These are phyloP conservation scores for Capsaspora owczarzaki DNA, from an alignment of 78 protist species.

Conservation along the genomic window DNA sequence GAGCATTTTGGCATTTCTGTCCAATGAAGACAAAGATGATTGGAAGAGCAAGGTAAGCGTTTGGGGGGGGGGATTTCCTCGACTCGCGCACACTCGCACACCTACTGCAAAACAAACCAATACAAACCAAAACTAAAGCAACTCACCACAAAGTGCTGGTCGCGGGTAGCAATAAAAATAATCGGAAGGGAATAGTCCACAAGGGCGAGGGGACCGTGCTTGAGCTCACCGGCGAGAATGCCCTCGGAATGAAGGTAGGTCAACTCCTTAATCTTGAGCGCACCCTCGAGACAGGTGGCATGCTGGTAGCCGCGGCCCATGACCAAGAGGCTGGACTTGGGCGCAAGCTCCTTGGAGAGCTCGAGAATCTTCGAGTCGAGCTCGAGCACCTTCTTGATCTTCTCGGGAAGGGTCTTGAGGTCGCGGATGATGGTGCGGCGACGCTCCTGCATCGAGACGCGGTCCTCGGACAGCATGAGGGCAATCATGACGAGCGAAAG, in stretches of 20 bases:
- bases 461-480: slow-evolving; percentile 36
- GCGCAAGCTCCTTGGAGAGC: slow-evolving; percentile 49
- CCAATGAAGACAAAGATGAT: neutral
- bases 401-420: slow-evolving; percentile 4
- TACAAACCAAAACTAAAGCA: too few species aligned
- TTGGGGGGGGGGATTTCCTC: too few species aligned
- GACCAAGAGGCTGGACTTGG: slow-evolving; percentile 52
- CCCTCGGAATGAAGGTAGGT: slow-evolving; percentile 94
- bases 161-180: slow-evolving; percentile 51
- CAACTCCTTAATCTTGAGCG: slow-evolving; percentile 85
- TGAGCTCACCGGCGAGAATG: slow-evolving; percentile 86
- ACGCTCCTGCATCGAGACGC: slow-evolving; percentile 18
- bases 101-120: too few species aligned
- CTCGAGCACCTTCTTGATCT: slow-evolving; percentile 15
- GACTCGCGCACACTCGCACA: too few species aligned
- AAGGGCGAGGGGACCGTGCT: slow-evolving; percentile 97
- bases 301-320: slow-evolving; percentile 85
- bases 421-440: slow-evolving; percentile 21
- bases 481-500: slow-evolving; percentile 48
- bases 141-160: too few species aligned
- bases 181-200: slow-evolving; percentile 77
- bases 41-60: neutral
- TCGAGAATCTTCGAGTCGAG: slow-evolving; percentile 17
- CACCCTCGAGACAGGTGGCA: slow-evolving; percentile 91
- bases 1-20: slow-evolving; percentile 28